Base-by-base conservation (phyloP, 768 basidiomycete species). In the Podaxis sp. region DNA sequence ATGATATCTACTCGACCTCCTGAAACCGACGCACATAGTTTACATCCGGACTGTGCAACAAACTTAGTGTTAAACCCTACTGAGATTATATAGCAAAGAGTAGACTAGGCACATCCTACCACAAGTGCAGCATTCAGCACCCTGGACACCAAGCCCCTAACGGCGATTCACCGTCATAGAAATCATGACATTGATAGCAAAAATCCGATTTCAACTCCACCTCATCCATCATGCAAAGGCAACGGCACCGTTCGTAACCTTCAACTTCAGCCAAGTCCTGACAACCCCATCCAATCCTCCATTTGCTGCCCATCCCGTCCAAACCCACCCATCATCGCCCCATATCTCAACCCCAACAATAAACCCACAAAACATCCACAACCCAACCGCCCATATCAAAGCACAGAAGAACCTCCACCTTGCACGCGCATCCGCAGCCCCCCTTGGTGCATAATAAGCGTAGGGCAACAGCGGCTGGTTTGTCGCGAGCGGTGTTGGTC, bases 401-500 rank as follows among this genome's bases (percentile, higher is more conserved):
- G 72, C 70, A 23, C 66, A 68, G 6, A 71, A 65, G 65, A 80
- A 79, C 64, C 79, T 68, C 69, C 68, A 65, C 38, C 73, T 67
- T 23, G 78, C 78, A 54, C 78, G 68, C 2, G 67, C 50, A 65
- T 75, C 77, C 27, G 76, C 76, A 9, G 69, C 68, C 10, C 64
- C 70, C 14, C 64, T 64, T 9, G 67, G 61, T 16, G 74, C 77
- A 62, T 79, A 76, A 66, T 79, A 77, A 23, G 72, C 72, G 55
- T 77, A 74, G 38, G 74, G 75, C 21, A 77, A 66, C 7, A 73
- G 62, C 1, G 68, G 64, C 61, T 74, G 74, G n/a, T 66, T 57
- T 23, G 73, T 70, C 6, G 70, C 74, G n/a, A 74, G 68, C 13
- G 74, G 77, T 37, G 76, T 77, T 16, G 78, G 74, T 46, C 74